Evolutionary conservation across 805 yeast species (phyloP).

Genomic region (Metschnikowia amazonensis): DNA sequence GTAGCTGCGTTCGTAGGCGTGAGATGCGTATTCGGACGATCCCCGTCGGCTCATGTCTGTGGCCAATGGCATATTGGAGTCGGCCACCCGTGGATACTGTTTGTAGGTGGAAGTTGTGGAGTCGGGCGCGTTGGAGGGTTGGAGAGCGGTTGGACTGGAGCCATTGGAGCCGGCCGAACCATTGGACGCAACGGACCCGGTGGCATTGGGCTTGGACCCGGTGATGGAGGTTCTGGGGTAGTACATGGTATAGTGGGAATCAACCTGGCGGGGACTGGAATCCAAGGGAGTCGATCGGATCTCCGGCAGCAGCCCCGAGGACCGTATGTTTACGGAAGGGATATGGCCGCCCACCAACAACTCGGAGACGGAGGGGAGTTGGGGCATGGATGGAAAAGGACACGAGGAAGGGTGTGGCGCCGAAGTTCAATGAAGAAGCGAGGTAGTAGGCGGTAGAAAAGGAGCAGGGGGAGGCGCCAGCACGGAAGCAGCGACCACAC

Average conservation of each 20-base stretch:
- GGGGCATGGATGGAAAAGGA: constrained; percentile 10
- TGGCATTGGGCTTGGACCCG: neutral
- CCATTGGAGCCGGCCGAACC: neutral
- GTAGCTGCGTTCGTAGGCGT: constrained; percentile 3
- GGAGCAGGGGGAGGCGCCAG: neutral
- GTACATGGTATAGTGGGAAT: neutral
- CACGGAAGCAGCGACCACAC: neutral
- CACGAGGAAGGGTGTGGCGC: neutral
- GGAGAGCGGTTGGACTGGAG: neutral
- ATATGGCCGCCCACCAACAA: constrained; percentile 19
- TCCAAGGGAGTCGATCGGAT: constrained; percentile 4
- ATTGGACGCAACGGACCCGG: too few relatives aligned
- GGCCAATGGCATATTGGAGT: neutral
- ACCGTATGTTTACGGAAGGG: constrained; percentile 2
- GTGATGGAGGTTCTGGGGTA: neutral
- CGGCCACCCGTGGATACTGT: neutral
- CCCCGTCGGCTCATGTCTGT: neutral
- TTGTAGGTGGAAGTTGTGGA: neutral
- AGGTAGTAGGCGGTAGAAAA: neutral
- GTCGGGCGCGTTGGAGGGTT: neutral
- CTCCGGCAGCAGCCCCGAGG: neutral
- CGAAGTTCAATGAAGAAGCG: neutral
- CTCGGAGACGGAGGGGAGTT: constrained; percentile 21
- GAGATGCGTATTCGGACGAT: neutral
- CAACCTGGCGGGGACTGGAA: constrained; percentile 11